Evolutionary conservation across 2,329 filamentous ascomycete species (phyloP), one percentile per base, ranked within the genome.

Genomic region (Penicillium glabrum): DNA sequence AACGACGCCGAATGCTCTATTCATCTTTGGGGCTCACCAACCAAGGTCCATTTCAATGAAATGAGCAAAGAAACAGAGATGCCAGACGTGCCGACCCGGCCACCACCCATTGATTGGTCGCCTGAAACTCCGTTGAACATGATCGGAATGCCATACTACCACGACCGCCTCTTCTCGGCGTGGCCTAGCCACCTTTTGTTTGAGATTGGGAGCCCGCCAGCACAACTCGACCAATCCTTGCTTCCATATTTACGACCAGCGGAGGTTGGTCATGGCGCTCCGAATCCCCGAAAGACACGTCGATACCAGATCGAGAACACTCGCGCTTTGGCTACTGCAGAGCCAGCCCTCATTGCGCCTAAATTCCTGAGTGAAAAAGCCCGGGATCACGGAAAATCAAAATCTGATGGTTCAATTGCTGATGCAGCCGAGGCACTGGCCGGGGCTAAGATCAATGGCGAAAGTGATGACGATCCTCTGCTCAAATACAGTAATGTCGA

Each of bases 351-450:
- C 63, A 87, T 84, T 65, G 88, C 91, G 1, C 95, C 95, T 3
- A 97, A 93, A 66, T 98, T 99, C 69, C 77, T 99, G 53, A 98
- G 95, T 71, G 93, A 99, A 71, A 96, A 96, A 74, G 89, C 91
- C 5, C 85, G 90, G 63, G 89, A 93, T 58, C 59, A 75, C 63
- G 69, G 78, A 69, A 75, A 75, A 65, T 67, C 75, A 62, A 66
- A 68, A 63, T 65, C 74, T 21, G 73, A 75, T 29, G 64, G 65
- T 59, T 75, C 66, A 59, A 72, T 69, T 62, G 77, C 68, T 57
- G 90, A 92, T 55, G 79, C 87, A 2, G 78, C 82, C 41, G 86
- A 89, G 56, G 81, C 86, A 0, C 74, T 93, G 57, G 84, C 85
- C n/a, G 86, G 88, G 37, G 79, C 85, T 54, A 87, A 89, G 53